phyloP scores from a whole-genome alignment of 805 yeast genomes.

The Peterozyma toletana region DNA sequence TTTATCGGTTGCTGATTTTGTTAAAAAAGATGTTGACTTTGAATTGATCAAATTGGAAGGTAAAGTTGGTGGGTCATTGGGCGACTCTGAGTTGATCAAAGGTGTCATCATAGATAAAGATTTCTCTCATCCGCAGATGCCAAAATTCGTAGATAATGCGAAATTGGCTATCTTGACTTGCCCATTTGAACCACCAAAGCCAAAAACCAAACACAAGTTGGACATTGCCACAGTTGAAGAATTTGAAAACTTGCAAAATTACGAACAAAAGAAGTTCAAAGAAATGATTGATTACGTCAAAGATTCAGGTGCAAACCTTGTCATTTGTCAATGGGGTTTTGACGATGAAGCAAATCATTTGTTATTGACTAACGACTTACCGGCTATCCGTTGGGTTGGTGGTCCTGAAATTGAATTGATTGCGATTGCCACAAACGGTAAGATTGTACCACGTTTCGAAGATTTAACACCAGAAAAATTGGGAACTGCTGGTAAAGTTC shows the following conservation, averaged over 20 bases:
- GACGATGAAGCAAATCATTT: slow-evolving; percentile 98
- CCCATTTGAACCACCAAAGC: slow-evolving; percentile 99
- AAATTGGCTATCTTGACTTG: slow-evolving; percentile 93
- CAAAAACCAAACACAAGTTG: slow-evolving; percentile 95
- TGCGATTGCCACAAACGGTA: slow-evolving; percentile 96
- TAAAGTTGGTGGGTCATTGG: slow-evolving; percentile 89
- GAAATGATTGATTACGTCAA: slow-evolving; percentile 88
- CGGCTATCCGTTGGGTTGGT: slow-evolving; percentile 99
- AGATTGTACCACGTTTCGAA: slow-evolving; percentile 95
- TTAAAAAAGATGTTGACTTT: slow-evolving; percentile 92
- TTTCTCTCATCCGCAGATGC: slow-evolving; percentile 98
- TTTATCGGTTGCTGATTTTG: slow-evolving; percentile 82
- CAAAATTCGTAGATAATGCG: slow-evolving; percentile 69
- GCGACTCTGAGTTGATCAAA: slow-evolving; percentile 74
- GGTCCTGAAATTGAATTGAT: slow-evolving; percentile 93
- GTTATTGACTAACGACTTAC: slow-evolving; percentile 77
- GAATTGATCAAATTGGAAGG: slow-evolving; percentile 94
- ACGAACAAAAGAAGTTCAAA: slow-evolving; percentile 84
- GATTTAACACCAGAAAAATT: slow-evolving; percentile 76
- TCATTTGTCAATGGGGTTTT: slow-evolving; percentile 99
- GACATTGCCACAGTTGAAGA: slow-evolving; percentile 93
- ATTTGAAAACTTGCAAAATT: slow-evolving; percentile 81
- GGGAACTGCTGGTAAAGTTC: slow-evolving; percentile 80
- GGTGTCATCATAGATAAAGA: slow-evolving; percentile 96
- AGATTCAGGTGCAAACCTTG: slow-evolving; percentile 88